Percentiles rank a stretch among this genome's conserved stretches.
These are phyloP conservation scores for Inga oerstediana DNA, from an alignment of 306 rosid species.

Conservation along the genomic window DNA sequence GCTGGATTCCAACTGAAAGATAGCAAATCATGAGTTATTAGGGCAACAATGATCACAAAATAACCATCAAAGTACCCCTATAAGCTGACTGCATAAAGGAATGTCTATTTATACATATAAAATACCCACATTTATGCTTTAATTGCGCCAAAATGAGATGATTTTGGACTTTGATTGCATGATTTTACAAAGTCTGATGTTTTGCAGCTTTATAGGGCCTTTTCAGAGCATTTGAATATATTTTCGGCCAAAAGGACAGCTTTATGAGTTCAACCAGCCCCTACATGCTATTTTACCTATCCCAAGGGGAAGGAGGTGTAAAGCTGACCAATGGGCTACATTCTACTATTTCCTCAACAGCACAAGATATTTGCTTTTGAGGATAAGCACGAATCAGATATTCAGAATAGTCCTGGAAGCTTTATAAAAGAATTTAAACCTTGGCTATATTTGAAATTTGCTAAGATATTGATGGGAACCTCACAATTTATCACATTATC, in stretches of 20 bases:
- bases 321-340: too few relatives aligned
- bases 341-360: too few relatives aligned
- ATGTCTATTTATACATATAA: not conserved
- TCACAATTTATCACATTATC: too few relatives aligned
- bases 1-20: slow-evolving; percentile 91
- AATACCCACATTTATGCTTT: not conserved
- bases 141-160: not conserved
- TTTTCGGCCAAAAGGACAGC: not conserved
- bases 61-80: not conserved
- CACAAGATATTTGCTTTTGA: too few relatives aligned
- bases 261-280: too few relatives aligned
- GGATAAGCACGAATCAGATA: too few relatives aligned
- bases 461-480: too few relatives aligned
- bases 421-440: too few relatives aligned
- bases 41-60: not conserved
- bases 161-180: not conserved
- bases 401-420: too few relatives aligned
- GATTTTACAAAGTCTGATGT: not conserved
- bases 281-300: too few relatives aligned
- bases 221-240: not conserved
- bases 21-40: slow-evolving; percentile 37
- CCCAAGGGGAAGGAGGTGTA: too few relatives aligned
- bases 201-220: not conserved
- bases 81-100: not conserved
- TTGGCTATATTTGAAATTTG: too few relatives aligned